phyloP scores from a whole-genome alignment of 192 early-diverging fungal genomes.

The Coemansia sp. region DNA sequence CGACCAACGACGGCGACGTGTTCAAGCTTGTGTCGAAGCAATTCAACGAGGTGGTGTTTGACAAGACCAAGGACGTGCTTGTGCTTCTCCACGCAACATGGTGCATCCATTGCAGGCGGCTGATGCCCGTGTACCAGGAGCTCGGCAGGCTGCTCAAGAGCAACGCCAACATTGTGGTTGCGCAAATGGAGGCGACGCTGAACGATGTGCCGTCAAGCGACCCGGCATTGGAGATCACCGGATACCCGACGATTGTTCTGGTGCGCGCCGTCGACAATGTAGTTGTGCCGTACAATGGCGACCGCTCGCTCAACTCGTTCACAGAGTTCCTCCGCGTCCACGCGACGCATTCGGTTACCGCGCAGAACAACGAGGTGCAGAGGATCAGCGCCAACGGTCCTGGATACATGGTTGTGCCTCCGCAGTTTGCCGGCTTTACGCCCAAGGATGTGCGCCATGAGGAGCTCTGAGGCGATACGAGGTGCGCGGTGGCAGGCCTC shows the following conservation, averaged over 20 bases:
- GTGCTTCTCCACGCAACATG: conserved; percentile 87
- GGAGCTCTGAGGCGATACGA: conserved; percentile 22
- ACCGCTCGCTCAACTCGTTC: conserved; percentile 74
- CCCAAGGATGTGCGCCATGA: conserved; percentile 50
- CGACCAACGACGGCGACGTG: conserved; percentile 77
- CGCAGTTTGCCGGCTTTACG: conserved; percentile 25
- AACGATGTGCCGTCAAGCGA: conserved; percentile 83
- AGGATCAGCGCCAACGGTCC: conserved; percentile 2
- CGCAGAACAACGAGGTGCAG: conserved; percentile 6
- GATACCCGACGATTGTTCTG: conserved; percentile 94
- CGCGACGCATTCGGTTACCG: conserved; percentile 46
- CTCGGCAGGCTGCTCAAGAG: conserved; percentile 62
- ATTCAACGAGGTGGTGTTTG: conserved; percentile 81
- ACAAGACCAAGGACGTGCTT: conserved; percentile 85
- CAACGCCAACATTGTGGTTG: conserved; percentile 61
- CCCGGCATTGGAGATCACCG: conserved; percentile 66
- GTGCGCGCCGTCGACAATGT: conserved; percentile 81
- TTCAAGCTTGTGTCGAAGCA: conserved; percentile 82
- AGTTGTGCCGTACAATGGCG: conserved; percentile 75
- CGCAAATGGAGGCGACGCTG: conserved; percentile 90
- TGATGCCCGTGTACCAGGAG: conserved; percentile 75
- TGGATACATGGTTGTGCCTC: conserved; percentile 12
- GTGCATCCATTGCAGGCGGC: conserved; percentile 82
- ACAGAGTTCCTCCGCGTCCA: conserved; percentile 73
- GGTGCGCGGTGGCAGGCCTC: too few relatives aligned